Conservation (phyloP, 1,139 yeast species). For the Tardiomyces digboiensis region DNA sequence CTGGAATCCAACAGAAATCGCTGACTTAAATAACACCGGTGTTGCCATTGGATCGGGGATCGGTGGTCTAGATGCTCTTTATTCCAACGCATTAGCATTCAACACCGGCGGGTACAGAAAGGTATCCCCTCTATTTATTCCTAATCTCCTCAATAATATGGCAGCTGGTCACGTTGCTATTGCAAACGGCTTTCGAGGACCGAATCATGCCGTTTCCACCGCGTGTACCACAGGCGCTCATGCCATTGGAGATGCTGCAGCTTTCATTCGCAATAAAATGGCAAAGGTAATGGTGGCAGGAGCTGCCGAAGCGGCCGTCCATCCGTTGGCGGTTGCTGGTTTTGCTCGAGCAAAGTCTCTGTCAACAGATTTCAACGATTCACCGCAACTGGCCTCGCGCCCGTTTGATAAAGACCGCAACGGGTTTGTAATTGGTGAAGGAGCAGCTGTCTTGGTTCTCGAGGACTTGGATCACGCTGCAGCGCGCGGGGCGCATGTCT, state of each 20-base stretch:
- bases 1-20: slow-evolving; percentile 31
- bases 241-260: slow-evolving; percentile 86
- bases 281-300: slow-evolving; percentile 90
- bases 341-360: slow-evolving; percentile 86
- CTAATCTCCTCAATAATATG: slow-evolving; percentile 81
- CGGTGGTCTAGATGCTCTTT: slow-evolving; percentile 76
- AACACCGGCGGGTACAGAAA: slow-evolving; percentile 50
- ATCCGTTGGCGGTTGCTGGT: slow-evolving; percentile 84
- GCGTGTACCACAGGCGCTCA: slow-evolving; percentile 98
- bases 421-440: slow-evolving; percentile 95
- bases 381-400: slow-evolving; percentile 60
- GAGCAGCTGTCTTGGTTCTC: slow-evolving; percentile 70
- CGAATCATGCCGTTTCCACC: slow-evolving; percentile 80
- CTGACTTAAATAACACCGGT: slow-evolving; percentile 40
- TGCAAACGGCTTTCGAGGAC: slow-evolving; percentile 66
- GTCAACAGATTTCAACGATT: slow-evolving; percentile 50
- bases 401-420: slow-evolving; percentile 75
- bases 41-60: slow-evolving; percentile 91
- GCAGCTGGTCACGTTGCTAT: slow-evolving; percentile 91
- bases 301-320: slow-evolving; percentile 81
- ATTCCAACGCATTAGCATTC: slow-evolving; percentile 47
- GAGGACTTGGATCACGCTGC: slow-evolving; percentile 74
- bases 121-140: slow-evolving; percentile 81
- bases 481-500: slow-evolving; percentile 52
- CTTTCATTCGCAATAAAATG: slow-evolving; percentile 70